Conservation (phyloP, 1,284 basidiomycete species). For the Pyrrhoderma lamaoense region DNA sequence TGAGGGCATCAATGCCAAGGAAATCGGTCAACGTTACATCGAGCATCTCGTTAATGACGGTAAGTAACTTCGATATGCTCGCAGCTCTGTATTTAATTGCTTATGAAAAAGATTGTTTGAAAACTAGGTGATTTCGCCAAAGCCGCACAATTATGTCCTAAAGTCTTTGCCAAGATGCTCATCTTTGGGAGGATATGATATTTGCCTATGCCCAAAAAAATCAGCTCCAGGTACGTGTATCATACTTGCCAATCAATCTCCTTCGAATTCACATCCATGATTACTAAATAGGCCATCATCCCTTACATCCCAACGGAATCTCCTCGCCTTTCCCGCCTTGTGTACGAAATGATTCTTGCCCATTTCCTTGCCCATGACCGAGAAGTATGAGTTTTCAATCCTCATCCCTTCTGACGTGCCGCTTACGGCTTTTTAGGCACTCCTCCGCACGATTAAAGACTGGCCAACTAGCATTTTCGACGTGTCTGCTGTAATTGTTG, state of each 20-base stretch:
- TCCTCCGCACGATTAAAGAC: constrained; percentile 72
- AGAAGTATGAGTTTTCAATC: constrained; percentile 45
- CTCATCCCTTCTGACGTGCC: background rate
- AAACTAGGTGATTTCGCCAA: constrained; percentile 65
- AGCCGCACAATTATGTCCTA: constrained; percentile 82
- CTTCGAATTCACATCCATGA: background rate
- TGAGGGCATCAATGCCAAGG: constrained; percentile 52
- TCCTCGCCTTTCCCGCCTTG: constrained; percentile 74
- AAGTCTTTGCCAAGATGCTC: constrained; percentile 75
- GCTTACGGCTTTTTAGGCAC: constrained; percentile 37
- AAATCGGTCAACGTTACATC: constrained; percentile 81
- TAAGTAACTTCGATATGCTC: no score
- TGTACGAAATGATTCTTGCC: constrained; percentile 94
- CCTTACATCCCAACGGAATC: constrained; percentile 81
- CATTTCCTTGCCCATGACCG: constrained; percentile 80
- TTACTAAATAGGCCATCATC: constrained; percentile 61
- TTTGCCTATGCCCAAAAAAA: constrained; percentile 84
- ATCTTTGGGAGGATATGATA: constrained; percentile 93
- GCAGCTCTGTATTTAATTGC: no score
- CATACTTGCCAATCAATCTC: background rate
- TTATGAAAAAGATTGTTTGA: background rate
- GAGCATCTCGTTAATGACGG: constrained; percentile 73
- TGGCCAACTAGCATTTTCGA: constrained; percentile 95
- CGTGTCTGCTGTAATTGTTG: constrained; percentile 77
- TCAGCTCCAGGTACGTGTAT: constrained; percentile 59